Evolutionary conservation across 495 filamentous ascomycete species (phyloP), one percentile per base, ranked within the genome.

Genomic region (Tirmania nivea): DNA sequence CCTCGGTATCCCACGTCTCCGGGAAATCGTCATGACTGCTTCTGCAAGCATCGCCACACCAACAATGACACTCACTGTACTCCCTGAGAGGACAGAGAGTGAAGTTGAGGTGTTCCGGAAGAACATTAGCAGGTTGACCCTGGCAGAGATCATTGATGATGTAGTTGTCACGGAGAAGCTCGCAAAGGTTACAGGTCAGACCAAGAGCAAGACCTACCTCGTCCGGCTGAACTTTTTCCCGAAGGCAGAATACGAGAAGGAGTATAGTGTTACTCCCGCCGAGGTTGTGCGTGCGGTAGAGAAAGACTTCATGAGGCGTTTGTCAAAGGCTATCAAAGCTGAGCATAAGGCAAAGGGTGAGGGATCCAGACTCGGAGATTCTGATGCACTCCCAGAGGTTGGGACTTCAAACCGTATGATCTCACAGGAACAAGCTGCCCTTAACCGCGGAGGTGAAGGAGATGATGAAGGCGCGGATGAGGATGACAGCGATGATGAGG

Each of bases 11-110:
- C 90, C 90, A 50, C 84, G 90, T 66, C 75, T 99, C 21, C 76
- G 90, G 66, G 90, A 99, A 78, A 95, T 99, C 65, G 78, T 96
- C 51, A 96, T 99, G 92, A 94, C 90, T 45, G 92, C 89, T 47
- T 92, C 84, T 63, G 73, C 77, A 51, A 73, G 77, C 35, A 94
- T 95, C 57, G 80, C 82, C 51, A 99, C 90, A 0, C 90, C 90
- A 0, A 76, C 80, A 3, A 99, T 99, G 90, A 90, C 84, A 2
- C 69, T 99, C 20, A 71, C 82, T 35, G 68, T 89, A 39, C 84
- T 80, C 62, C 71, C 77, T 36, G 85, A 89, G 54, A 65, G 94
- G 14, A 71, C 79, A 0, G 71, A 75, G 48, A 73, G 76, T 17
- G 75, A 87, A 45, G 78, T 75, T 17, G 80, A 89, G 67, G 75